Evolutionary conservation across 2,329 filamentous ascomycete genomes (phyloP).

Genomic region (Karstenula rhodostoma): DNA sequence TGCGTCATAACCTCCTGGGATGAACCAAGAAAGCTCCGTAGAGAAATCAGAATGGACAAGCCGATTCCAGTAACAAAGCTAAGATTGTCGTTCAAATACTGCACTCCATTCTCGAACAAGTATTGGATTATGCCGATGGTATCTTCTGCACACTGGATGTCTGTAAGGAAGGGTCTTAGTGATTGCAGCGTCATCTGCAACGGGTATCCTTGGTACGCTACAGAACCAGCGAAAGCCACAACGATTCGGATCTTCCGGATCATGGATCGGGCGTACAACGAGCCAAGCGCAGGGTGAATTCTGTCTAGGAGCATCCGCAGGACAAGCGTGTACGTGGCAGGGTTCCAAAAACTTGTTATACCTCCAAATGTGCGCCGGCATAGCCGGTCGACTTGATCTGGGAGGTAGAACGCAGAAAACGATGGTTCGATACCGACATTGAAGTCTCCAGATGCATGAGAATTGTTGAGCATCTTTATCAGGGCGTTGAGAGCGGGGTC

Average conservation of each 20-base stretch:
- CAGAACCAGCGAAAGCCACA: conserved; percentile 76
- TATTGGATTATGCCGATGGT: conserved; percentile 87
- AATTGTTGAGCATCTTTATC: conserved; percentile 72
- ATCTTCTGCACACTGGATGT: conserved; percentile 90
- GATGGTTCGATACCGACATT: conserved; percentile 85
- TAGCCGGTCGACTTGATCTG: conserved; percentile 78
- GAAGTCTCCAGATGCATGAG: conserved; percentile 70
- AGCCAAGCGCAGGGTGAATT: conserved; percentile 82
- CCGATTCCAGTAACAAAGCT: conserved; percentile 84
- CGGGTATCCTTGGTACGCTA: conserved; percentile 80
- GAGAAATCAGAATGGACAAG: conserved; percentile 79
- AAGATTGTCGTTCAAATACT: conserved; percentile 70
- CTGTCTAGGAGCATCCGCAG: conserved; percentile 80
- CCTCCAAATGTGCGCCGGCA: conserved; percentile 73
- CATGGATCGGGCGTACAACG: conserved; percentile 85
- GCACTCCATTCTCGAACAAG: conserved; percentile 72
- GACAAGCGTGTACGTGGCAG: conserved; percentile 75
- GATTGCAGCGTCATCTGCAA: conserved; percentile 89
- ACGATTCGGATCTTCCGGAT: conserved; percentile 86
- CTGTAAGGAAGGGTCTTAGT: conserved; percentile 78
- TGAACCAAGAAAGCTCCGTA: conserved; percentile 77
- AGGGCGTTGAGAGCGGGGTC: conserved; percentile 70
- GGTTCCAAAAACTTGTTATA: conserved; percentile 73
- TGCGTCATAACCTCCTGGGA: conserved; percentile 83
- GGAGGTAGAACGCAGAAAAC: conserved; percentile 80